Evolutionary conservation across 352 stramenopile species (phyloP), one percentile per base, ranked within the genome.

Genomic region (Peronospora destructor): DNA sequence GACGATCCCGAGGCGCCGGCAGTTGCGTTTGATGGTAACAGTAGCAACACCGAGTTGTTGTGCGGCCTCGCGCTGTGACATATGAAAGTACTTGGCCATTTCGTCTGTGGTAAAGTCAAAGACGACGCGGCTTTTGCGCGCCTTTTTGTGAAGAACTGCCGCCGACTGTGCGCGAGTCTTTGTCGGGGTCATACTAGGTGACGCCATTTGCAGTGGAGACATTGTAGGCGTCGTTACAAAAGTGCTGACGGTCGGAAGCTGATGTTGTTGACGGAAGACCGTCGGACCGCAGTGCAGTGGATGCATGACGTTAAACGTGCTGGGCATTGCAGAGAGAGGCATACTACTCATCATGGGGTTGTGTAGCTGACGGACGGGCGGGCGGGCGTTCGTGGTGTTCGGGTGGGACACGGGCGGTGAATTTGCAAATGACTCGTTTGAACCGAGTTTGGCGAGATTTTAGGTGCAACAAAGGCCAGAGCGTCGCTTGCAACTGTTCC

Each of bases 21-120:
- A 82, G 53, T 77, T 82, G 50, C 71, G 60, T 53, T 82, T 82
- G 45, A 83, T 66, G 36, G 71, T 83, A 38, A 83, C 73, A 11
- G 73, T 75, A 19, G 71, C 66, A 12, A 79, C 68, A n/a, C 71
- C 71, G 44, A 83, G 62, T 40, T 71, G 56, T 41, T 76, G 68
- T 3, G 71, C 71, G 9, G 71, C 71, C 37, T 79, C 60, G 25
- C 71, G 68, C 39, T 83, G 71, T 14, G 68, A 73, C 53, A 83
- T 70, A 66, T 76, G 66, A 35, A 76, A 78, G 62, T 76, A 79
- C 57, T 76, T 56, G 41, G 65, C 59, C 62, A 77, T 73, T 41
- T 77, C 65, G 30, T 77, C 65, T 23, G 63, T 72, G 28, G 68
- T 69, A 39, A 79, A 79, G 49, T 83, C 68, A 39, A 73, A 79